Evolutionary conservation across 169 alveolate genomes (phyloP).

Genomic region (Perkinsus olseni): DNA sequence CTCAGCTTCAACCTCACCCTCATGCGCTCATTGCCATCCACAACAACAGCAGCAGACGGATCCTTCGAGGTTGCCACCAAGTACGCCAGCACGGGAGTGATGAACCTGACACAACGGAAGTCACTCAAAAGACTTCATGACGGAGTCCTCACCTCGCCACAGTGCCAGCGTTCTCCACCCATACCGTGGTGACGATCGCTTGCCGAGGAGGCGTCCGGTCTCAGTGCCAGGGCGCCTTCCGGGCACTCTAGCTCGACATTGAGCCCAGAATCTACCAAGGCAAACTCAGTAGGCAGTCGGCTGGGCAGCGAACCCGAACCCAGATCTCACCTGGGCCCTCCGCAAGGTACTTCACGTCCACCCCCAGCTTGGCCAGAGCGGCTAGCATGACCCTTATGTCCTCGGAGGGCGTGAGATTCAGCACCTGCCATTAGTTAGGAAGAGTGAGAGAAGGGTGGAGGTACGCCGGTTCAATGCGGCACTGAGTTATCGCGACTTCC

Average conservation of each 20-base stretch:
- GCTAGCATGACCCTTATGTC: conserved; percentile 20
- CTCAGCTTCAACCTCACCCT: neutral
- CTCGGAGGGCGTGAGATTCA: conserved; percentile 15
- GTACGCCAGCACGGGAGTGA: neutral
- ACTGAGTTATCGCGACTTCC: too few relatives aligned
- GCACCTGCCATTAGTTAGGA: neutral
- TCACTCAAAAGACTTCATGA: neutral
- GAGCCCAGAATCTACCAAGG: neutral
- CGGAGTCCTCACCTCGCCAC: conserved; percentile 15
- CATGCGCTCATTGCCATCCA: neutral
- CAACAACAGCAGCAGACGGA: neutral
- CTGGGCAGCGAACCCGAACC: too few relatives aligned
- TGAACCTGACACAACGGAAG: neutral
- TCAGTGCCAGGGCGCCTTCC: neutral
- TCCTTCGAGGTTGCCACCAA: neutral
- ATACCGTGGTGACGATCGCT: conserved; percentile 10
- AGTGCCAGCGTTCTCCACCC: conserved; percentile 41
- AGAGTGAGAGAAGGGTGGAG: neutral
- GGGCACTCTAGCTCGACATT: neutral
- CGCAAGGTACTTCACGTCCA: conserved; percentile 1
- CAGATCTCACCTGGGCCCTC: neutral
- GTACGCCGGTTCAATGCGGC: too few relatives aligned
- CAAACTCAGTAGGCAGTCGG: neutral
- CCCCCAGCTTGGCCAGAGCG: neutral
- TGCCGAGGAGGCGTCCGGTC: neutral